A percentile compares a stretch with the other conserved stretches of the same genome.
phyloP scores from a whole-genome alignment of 2,329 filamentous ascomycete species.

The Graphilbum sp. region DNA sequence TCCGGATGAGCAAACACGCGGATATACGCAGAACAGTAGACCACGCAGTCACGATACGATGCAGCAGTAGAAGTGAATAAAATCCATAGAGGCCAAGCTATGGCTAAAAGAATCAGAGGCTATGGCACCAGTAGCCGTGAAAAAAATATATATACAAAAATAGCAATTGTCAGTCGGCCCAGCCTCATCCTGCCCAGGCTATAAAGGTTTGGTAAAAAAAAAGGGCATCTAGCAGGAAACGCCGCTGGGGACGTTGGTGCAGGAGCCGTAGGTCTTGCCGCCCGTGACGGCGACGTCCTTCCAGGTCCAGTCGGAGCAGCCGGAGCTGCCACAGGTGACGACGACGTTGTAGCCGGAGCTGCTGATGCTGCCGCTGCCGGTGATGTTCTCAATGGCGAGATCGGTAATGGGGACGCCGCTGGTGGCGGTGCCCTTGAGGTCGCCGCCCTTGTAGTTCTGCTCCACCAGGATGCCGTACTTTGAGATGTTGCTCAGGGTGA shows the following conservation, averaged over 20 bases:
- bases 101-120: too few species aligned
- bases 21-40: too few species aligned
- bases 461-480: slow-evolving; percentile 36
- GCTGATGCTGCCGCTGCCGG: slow-evolving; percentile 18
- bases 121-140: too few species aligned
- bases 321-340: slow-evolving; percentile 17
- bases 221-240: slow-evolving; percentile 4
- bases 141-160: too few species aligned
- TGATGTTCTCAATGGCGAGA: slow-evolving; percentile 27
- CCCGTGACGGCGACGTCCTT: slow-evolving; percentile 18
- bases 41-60: too few species aligned
- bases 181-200: too few species aligned
- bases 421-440: slow-evolving; percentile 16
- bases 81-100: too few species aligned
- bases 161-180: too few species aligned
- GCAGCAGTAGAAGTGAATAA: too few species aligned
- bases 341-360: slow-evolving; percentile 20
- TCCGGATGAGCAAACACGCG: too few species aligned
- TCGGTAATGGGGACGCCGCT: slow-evolving; percentile 24
- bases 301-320: slow-evolving; percentile 21
- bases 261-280: slow-evolving; percentile 13
- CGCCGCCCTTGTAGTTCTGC: slow-evolving; percentile 38
- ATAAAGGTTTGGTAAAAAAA: too few species aligned
- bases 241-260: slow-evolving; percentile 6
- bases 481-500: background rate